Evolutionary conservation across 1,284 basidiomycete genomes (phyloP).

Genomic region (Gomphus bonarii): DNA sequence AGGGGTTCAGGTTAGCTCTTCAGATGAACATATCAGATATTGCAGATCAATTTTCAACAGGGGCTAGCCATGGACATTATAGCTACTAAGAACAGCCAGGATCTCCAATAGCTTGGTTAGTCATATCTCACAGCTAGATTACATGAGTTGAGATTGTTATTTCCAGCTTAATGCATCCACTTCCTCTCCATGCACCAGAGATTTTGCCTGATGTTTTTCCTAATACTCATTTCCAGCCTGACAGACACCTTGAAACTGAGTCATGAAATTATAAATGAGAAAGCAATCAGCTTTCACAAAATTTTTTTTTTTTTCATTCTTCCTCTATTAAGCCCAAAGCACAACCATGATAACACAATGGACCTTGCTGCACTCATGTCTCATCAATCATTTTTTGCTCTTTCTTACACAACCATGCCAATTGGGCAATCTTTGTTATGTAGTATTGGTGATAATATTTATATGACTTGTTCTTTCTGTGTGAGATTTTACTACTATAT

Average conservation of each 20-base stretch:
- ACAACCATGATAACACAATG: slow-evolving; percentile 17
- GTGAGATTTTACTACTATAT: too few relatives aligned
- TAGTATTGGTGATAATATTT: too few relatives aligned
- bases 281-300: slow-evolving; percentile 5
- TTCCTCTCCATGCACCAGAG: slow-evolving; percentile 29
- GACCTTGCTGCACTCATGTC: slow-evolving; percentile 16
- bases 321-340: slow-evolving; percentile 13
- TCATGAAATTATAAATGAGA: slow-evolving; percentile 19
- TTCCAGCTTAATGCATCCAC: slow-evolving; percentile 21
- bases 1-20: slow-evolving; percentile 20
- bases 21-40: not conserved
- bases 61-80: slow-evolving; percentile 21
- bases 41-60: slow-evolving; percentile 4
- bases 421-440: too few relatives aligned
- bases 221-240: slow-evolving; percentile 21
- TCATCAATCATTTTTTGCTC: slow-evolving; percentile 13
- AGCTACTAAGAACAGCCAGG: slow-evolving; percentile 15
- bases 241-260: slow-evolving; percentile 21
- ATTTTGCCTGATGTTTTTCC: slow-evolving; percentile 24
- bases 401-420: too few relatives aligned
- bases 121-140: not conserved
- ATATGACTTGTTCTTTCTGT: too few relatives aligned
- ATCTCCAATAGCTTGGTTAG: slow-evolving; percentile 20
- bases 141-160: not conserved
- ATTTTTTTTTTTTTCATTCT: slow-evolving; percentile 8